A percentile compares a stretch with the other conserved stretches of the same genome.
phyloP scores from a whole-genome alignment of 768 basidiomycete genomes.

The Macrocybe gigantea region DNA sequence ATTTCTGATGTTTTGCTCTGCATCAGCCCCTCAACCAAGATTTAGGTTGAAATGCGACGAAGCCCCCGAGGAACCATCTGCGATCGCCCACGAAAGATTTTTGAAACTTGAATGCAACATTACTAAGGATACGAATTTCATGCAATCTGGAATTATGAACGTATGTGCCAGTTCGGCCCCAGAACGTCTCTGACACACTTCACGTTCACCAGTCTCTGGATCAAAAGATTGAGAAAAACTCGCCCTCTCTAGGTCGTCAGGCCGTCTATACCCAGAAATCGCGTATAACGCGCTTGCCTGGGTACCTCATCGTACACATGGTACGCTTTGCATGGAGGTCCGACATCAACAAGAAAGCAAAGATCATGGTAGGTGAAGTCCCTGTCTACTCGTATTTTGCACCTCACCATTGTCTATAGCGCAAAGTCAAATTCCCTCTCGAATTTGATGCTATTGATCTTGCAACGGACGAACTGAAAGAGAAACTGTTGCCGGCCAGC shows the following conservation, averaged over 20 bases:
- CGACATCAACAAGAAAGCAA: slow-evolving; percentile 89
- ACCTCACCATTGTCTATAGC: slow-evolving; percentile 30
- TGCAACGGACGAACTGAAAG: slow-evolving; percentile 71
- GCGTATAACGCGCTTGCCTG: slow-evolving; percentile 77
- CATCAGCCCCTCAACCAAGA: neutral
- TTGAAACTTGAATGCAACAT: slow-evolving; percentile 95
- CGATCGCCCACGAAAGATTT: slow-evolving; percentile 61
- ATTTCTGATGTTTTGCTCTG: neutral
- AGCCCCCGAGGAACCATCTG: slow-evolving; percentile 69
- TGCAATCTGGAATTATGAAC: slow-evolving; percentile 80
- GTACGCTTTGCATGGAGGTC: slow-evolving; percentile 93
- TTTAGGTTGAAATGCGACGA: slow-evolving; percentile 76
- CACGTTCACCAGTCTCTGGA: slow-evolving; percentile 60
- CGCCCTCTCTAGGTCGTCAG: slow-evolving; percentile 70
- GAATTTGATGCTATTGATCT: slow-evolving; percentile 87
- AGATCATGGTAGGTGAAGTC: slow-evolving; percentile 74
- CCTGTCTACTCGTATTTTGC: neutral
- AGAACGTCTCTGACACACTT: slow-evolving; percentile 1
- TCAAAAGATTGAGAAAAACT: slow-evolving; percentile 81
- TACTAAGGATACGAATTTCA: slow-evolving; percentile 76
- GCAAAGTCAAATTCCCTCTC: slow-evolving; percentile 87
- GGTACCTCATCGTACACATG: slow-evolving; percentile 88
- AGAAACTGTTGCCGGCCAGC: slow-evolving; percentile 65
- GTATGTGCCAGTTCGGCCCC: slow-evolving; percentile 29
- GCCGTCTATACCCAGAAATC: slow-evolving; percentile 80